Evolutionary conservation across 139 green algal species (phyloP), one percentile per base, ranked within the genome.

Genomic region (Trebouxia sp.): DNA sequence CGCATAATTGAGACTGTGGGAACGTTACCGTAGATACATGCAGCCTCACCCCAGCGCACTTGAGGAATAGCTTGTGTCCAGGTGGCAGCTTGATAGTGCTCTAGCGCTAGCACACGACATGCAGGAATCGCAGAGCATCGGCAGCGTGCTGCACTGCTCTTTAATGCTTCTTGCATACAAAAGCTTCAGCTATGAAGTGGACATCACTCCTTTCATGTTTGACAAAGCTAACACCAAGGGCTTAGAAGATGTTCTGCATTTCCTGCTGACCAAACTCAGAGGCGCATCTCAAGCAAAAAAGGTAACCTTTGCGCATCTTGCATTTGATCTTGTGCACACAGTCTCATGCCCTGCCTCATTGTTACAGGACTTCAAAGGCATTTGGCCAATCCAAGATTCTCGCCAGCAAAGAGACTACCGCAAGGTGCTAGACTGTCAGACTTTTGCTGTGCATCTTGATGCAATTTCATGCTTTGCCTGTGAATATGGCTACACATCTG

Each of bases 361-460:
- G 22, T n/a, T 77, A 24, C 42, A 77, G 69, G 69, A 77, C 24
- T 53, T 77, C 41, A 77, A 77, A 37, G 69, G 41, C 42, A 22
- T 51, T 7, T 77, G 69, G 69, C 69, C 69, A 32, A 56, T 77
- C 69, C 53, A 56, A 32, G 69, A 77, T 26, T 56, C 69, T 6
- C n/a, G 41, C 12, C 69, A 77, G 42, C 69, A 77, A 38, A 77
- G n/a, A 26, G 41, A 77, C 24, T 77, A 56, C n/a, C 42, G 69
- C 11, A 77, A 77, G 69, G 69, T 77, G 41, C 24, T 6, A 15
- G 10, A 24, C 24, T 38, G 12, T 45, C 1, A 6, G n/a, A n/a
- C n/a, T n/a, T n/a, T n/a, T n/a, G n/a, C n/a, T n/a, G n/a, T n/a
- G n/a, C n/a, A n/a, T n/a, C n/a, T n/a, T n/a, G n/a, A n/a, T n/a